Percentiles rank a stretch among this genome's conserved stretches.
phyloP scores from a whole-genome alignment of 1,284 basidiomycete species.

The Wallemia ichthyophaga region DNA sequence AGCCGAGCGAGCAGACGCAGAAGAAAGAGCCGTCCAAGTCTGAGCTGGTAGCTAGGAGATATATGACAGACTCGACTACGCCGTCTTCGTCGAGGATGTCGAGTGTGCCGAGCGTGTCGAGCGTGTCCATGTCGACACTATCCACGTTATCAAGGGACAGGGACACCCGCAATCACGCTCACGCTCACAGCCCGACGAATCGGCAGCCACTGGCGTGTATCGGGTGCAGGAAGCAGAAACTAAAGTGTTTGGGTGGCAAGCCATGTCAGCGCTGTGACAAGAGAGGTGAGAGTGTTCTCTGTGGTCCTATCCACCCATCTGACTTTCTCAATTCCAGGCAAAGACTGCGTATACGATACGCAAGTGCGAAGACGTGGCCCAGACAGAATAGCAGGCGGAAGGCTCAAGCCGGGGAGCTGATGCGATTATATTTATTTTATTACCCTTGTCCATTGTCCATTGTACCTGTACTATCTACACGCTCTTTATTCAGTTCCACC shows the following conservation, averaged over 20 bases:
- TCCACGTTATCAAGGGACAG: too few species aligned
- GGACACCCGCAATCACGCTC: too few species aligned
- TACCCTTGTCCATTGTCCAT: too few species aligned
- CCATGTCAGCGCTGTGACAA: not conserved
- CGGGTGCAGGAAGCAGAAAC: constrained; percentile 1
- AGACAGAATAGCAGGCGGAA: not conserved
- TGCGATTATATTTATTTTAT: not conserved
- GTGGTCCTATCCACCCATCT: not conserved
- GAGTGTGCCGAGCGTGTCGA: too few species aligned
- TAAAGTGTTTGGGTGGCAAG: not conserved
- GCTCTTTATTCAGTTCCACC: not conserved
- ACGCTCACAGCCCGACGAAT: too few species aligned
- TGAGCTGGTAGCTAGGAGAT: not conserved
- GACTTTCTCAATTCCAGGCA: not conserved
- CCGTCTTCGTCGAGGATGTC: not conserved
- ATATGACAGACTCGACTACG: not conserved
- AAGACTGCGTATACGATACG: not conserved
- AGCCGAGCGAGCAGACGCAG: not conserved
- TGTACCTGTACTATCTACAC: not conserved
- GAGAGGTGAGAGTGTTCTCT: not conserved
- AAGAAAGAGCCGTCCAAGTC: not conserved
- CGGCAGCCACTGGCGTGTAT: not conserved
- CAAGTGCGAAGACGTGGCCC: not conserved
- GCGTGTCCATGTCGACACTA: too few species aligned
- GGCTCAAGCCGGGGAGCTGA: not conserved